Evolutionary conservation across 2,329 filamentous ascomycete genomes (phyloP).

Genomic region (Aquanectria penicillioides): DNA sequence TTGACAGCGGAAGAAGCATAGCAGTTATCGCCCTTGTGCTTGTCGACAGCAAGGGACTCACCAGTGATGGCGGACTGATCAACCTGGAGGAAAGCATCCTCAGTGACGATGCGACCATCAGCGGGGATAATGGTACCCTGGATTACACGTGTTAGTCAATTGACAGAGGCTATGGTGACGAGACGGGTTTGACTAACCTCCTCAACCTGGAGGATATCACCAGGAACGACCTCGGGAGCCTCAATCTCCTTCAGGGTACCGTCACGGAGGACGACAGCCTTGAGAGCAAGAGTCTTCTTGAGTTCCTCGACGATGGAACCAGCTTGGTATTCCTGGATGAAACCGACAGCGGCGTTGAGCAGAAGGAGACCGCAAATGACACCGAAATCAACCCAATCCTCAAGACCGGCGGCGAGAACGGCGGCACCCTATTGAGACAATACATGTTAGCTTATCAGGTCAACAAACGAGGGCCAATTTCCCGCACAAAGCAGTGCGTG

Average conservation of each 20-base stretch:
- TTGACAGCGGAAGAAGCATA: slow-evolving; percentile 91
- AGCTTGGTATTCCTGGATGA: slow-evolving; percentile 89
- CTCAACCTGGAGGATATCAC: slow-evolving; percentile 89
- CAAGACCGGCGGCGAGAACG: slow-evolving; percentile 82
- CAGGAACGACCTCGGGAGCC: slow-evolving; percentile 85
- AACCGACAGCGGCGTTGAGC: slow-evolving; percentile 87
- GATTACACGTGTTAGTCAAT: slow-evolving; percentile 31
- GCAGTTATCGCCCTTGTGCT: slow-evolving; percentile 82
- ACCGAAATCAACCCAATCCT: slow-evolving; percentile 94
- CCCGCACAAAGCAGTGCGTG: neutral
- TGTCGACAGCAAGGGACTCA: slow-evolving; percentile 91
- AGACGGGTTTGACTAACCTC: slow-evolving; percentile 55
- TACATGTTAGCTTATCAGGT: slow-evolving; percentile 38
- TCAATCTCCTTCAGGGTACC: slow-evolving; percentile 80
- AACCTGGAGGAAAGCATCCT: slow-evolving; percentile 86
- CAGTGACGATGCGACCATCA: slow-evolving; percentile 86
- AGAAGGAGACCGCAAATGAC: slow-evolving; percentile 86
- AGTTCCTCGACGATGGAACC: slow-evolving; percentile 90
- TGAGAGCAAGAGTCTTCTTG: slow-evolving; percentile 89
- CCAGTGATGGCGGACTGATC: slow-evolving; percentile 94
- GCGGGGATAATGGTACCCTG: slow-evolving; percentile 88
- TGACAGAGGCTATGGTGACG: too few relatives aligned
- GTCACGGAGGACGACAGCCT: slow-evolving; percentile 87
- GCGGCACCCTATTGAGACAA: slow-evolving; percentile 71
- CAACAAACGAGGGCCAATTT: slow-evolving; percentile 20